phyloP scores from a whole-genome alignment of 805 yeast species.

The Yamadazyma akitaensis region DNA sequence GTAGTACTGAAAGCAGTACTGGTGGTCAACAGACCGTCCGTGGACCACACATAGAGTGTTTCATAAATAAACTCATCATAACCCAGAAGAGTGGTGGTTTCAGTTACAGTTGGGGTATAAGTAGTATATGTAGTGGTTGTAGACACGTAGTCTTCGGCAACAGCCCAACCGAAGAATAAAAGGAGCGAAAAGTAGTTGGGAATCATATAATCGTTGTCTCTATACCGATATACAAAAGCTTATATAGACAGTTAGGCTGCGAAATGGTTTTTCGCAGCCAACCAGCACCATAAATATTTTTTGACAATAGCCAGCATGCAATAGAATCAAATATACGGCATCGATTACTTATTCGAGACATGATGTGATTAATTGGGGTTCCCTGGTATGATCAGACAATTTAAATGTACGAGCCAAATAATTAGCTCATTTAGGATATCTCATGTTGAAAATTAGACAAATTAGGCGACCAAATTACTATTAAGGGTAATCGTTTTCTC shows the following conservation, averaged over 20 bases:
- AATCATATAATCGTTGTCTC: constrained; percentile 3
- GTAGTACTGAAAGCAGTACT: constrained; percentile 13
- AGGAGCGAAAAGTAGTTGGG: constrained; percentile 16
- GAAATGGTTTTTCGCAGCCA: neutral
- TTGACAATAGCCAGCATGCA: constrained; percentile 2
- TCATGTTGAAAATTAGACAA: too few relatives aligned
- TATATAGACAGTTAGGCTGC: neutral
- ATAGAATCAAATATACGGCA: neutral
- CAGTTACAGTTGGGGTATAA: constrained; percentile 28
- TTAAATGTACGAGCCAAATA: too few relatives aligned
- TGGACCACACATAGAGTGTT: constrained; percentile 30
- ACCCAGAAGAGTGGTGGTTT: constrained; percentile 25
- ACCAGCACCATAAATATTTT: neutral
- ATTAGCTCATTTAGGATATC: too few relatives aligned
- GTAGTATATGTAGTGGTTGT: constrained; percentile 23
- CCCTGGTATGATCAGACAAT: too few relatives aligned
- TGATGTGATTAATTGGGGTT: too few relatives aligned
- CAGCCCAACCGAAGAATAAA: constrained; percentile 12
- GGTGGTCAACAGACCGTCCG: constrained; percentile 26
- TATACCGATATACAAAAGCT: neutral
- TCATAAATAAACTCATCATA: constrained; percentile 23
- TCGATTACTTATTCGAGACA: too few relatives aligned
- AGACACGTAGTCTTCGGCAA: constrained; percentile 10
- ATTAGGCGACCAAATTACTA: too few relatives aligned
- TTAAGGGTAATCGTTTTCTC: too few relatives aligned